These are phyloP conservation scores for Trichomonas vaginalis DNA, from an alignment of 208 protist species.

Conservation along the genomic window DNA sequence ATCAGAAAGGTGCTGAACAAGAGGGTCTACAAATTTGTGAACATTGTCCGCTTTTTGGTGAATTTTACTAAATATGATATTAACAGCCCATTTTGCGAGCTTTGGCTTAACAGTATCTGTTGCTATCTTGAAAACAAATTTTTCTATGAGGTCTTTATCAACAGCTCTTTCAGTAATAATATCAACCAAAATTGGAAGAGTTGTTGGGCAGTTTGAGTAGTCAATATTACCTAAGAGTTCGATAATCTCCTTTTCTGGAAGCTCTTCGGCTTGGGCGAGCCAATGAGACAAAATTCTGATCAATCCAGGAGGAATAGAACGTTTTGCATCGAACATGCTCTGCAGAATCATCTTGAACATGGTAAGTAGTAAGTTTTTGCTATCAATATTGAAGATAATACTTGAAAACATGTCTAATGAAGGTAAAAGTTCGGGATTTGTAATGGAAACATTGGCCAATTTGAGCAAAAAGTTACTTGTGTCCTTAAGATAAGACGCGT, in stretches of 20 bases:
- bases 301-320: not conserved
- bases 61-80: not conserved
- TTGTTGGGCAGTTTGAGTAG: not conserved
- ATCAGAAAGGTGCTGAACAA: not conserved
- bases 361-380: not conserved
- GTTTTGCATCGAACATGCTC: not conserved
- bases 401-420: not conserved
- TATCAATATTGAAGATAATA: not conserved
- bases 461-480: not conserved
- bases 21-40: not conserved
- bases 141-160: not conserved
- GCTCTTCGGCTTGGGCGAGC: not conserved
- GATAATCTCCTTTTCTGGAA: not conserved
- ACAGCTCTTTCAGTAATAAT: not conserved
- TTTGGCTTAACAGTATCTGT: not conserved
- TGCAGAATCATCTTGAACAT: not conserved
- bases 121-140: not conserved
- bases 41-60: not conserved
- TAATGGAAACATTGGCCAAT: not conserved
- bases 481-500: not conserved
- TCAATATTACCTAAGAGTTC: not conserved
- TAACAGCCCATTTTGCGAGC: not conserved
- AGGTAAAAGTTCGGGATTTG: not conserved
- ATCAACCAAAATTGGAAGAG: not conserved
- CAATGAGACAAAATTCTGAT: not conserved